These are phyloP conservation scores for Saturnispora galanensis DNA, from an alignment of 805 yeast species.

Conservation along the genomic window DNA sequence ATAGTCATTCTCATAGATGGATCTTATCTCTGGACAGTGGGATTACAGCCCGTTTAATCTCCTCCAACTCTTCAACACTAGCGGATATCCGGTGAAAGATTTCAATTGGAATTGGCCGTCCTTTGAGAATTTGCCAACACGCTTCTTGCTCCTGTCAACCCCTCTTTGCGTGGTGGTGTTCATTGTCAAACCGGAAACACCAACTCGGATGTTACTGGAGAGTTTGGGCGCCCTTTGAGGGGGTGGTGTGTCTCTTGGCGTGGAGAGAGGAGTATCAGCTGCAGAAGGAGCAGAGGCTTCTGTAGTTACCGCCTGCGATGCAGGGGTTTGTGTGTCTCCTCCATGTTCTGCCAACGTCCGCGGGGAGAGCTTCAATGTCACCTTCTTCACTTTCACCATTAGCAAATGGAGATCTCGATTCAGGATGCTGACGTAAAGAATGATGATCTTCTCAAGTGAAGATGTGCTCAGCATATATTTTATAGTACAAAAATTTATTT, in stretches of 20 bases:
- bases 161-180: conserved; percentile 20
- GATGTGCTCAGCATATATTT: no score
- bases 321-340: background rate
- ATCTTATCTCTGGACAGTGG: conserved; percentile 57
- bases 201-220: conserved; percentile 10
- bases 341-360: background rate
- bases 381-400: conserved; percentile 6
- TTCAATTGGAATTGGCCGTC: conserved; percentile 13
- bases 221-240: conserved; percentile 1
- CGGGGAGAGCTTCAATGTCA: conserved; percentile 13
- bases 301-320: background rate
- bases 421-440: no score
- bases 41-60: conserved; percentile 16
- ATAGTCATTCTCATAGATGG: conserved; percentile 52
- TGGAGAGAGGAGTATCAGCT: background rate
- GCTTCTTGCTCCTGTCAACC: conserved; percentile 17
- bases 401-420: no score
- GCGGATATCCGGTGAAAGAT: conserved; percentile 3
- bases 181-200: conserved; percentile 21
- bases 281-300: background rate
- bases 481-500: no score
- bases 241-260: background rate
- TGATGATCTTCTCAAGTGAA: background rate
- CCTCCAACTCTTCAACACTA: conserved; percentile 1
- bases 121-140: conserved; percentile 8